These are phyloP conservation scores for Spathaspora hagerdaliae DNA, from an alignment of 805 yeast species.

Conservation along the genomic window DNA sequence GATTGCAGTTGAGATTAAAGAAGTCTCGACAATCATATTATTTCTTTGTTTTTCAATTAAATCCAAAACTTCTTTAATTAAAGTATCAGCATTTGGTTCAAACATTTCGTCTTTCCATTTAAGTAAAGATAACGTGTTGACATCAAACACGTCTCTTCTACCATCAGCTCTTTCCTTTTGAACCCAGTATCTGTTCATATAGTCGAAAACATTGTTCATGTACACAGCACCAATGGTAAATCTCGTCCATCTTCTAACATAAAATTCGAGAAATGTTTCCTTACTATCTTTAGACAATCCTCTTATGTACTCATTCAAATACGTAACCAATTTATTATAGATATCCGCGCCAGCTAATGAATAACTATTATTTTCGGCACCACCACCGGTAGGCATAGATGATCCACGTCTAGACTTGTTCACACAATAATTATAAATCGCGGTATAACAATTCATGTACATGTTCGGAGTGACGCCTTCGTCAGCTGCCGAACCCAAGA, in stretches of 20 bases:
- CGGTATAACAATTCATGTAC: constrained; percentile 90
- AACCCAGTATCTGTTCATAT: constrained; percentile 97
- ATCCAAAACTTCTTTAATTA: constrained; percentile 69
- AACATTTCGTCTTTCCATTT: constrained; percentile 88
- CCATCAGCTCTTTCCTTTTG: constrained; percentile 94
- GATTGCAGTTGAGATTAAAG: constrained; percentile 66
- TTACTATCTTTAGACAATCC: constrained; percentile 46
- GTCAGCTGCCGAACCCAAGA: constrained; percentile 65
- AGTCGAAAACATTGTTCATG: constrained; percentile 89
- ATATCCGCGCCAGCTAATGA: constrained; percentile 86
- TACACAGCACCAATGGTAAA: constrained; percentile 89
- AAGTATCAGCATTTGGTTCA: constrained; percentile 51
- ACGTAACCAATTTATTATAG: constrained; percentile 65
- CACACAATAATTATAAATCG: constrained; percentile 89
- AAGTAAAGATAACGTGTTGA: constrained; percentile 79
- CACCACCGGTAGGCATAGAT: constrained; percentile 3
- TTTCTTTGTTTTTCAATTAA: constrained; percentile 77
- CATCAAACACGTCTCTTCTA: constrained; percentile 83
- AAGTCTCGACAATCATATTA: constrained; percentile 67
- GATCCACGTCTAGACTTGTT: constrained; percentile 53
- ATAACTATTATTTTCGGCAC: constrained; percentile 23
- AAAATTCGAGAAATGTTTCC: constrained; percentile 75
- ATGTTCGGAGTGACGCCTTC: constrained; percentile 62
- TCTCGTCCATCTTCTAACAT: constrained; percentile 85
- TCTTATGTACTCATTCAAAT: constrained; percentile 57